phyloP scores from a whole-genome alignment of 768 basidiomycete genomes.

The Serendipita sp. region DNA sequence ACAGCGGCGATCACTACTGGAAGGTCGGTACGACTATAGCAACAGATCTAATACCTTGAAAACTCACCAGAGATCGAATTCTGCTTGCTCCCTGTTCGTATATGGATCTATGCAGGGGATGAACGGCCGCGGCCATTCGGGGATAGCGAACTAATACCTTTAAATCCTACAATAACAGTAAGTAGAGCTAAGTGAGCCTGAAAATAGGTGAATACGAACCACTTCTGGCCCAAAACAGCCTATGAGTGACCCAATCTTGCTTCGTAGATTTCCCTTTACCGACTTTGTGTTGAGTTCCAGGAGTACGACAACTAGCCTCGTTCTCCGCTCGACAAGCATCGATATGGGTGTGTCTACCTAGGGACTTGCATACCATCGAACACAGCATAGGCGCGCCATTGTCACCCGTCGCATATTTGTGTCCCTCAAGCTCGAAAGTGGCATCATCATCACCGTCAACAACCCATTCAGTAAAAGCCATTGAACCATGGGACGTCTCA shows the following conservation, averaged over 20 bases:
- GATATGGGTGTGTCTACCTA: conserved; percentile 44
- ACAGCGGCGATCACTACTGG: conserved; percentile 35
- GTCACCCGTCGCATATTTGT: conserved; percentile 28
- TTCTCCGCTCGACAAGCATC: conserved; percentile 36
- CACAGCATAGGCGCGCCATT: conserved; percentile 53
- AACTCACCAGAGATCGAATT: conserved; percentile 39
- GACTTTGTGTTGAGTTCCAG: conserved; percentile 32
- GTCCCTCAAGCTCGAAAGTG: conserved; percentile 37
- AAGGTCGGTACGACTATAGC: not conserved
- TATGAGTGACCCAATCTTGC: conserved; percentile 42
- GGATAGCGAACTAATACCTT: conserved; percentile 21
- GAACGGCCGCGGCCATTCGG: not conserved
- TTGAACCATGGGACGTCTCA: conserved; percentile 48
- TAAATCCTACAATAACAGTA: conserved; percentile 30
- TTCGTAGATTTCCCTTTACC: conserved; percentile 23
- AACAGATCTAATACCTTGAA: conserved; percentile 5
- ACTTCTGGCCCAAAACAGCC: conserved; percentile 40
- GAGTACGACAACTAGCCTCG: conserved; percentile 24
- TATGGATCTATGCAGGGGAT: conserved; percentile 34
- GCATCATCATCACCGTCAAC: conserved; percentile 37
- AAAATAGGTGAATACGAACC: conserved; percentile 23
- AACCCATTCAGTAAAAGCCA: conserved; percentile 42
- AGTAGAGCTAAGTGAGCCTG: not conserved
- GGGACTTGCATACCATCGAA: conserved; percentile 35
- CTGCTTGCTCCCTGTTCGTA: conserved; percentile 37